Evolutionary conservation across 768 basidiomycete species (phyloP).

Genomic region (Suillus subalutaceus): DNA sequence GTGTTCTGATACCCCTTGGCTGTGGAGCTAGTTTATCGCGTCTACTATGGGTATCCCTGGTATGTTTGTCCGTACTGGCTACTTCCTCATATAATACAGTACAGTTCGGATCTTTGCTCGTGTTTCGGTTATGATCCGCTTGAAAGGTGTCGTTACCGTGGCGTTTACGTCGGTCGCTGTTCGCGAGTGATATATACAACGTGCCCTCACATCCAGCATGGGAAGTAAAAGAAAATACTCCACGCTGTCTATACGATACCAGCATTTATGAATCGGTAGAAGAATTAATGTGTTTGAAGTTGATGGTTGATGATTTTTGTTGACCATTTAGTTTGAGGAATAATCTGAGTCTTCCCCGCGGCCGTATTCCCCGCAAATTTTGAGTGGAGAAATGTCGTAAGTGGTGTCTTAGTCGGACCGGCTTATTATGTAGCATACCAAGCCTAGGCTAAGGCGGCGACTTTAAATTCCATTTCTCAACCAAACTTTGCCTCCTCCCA

Average conservation of each 20-base stretch:
- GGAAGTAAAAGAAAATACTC: neutral
- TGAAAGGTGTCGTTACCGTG: neutral
- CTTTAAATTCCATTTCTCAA: slow-evolving; percentile 23
- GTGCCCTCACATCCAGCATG: slow-evolving; percentile 1
- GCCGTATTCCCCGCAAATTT: slow-evolving; percentile 14
- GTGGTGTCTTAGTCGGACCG: slow-evolving; percentile 11
- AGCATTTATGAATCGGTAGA: neutral
- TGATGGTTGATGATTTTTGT: neutral
- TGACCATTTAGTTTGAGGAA: neutral
- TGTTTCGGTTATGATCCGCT: slow-evolving; percentile 8
- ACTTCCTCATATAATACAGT: slow-evolving; percentile 29
- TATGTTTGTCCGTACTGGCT: slow-evolving; percentile 23
- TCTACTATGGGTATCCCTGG: slow-evolving; percentile 35
- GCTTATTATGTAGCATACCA: slow-evolving; percentile 14
- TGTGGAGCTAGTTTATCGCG: slow-evolving; percentile 34
- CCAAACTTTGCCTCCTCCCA: slow-evolving; percentile 15
- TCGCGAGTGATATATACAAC: slow-evolving; percentile 1
- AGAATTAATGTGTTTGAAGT: neutral
- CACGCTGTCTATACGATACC: neutral
- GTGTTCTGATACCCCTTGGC: slow-evolving; percentile 31
- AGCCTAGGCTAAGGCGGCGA: slow-evolving; percentile 11
- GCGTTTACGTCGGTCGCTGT: slow-evolving; percentile 9
- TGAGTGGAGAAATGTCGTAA: slow-evolving; percentile 16
- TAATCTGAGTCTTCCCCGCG: neutral
- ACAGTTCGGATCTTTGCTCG: slow-evolving; percentile 20